Evolutionary conservation across 164 flowering plant species (phyloP).

Genomic region (Aristolochia fimbriata): DNA sequence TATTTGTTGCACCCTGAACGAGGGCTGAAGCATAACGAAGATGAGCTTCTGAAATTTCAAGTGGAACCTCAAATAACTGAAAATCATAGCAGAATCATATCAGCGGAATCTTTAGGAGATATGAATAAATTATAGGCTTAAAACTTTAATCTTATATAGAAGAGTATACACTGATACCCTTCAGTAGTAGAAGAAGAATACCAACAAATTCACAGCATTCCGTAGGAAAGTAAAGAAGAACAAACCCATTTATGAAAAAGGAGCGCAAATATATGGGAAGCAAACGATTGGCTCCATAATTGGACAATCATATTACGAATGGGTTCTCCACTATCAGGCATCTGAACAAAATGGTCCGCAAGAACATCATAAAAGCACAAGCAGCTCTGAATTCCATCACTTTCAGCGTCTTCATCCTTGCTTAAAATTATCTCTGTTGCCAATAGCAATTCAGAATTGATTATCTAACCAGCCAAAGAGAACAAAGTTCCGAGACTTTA

Average conservation of each 20-base stretch:
- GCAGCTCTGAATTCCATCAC: slow-evolving; percentile 24
- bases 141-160: too few relatives aligned
- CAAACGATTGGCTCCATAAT: slow-evolving; percentile 98
- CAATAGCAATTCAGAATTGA: slow-evolving; percentile 11
- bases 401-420: slow-evolving; percentile 40
- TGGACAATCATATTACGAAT: slow-evolving; percentile 84
- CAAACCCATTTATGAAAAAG: slow-evolving; percentile 98
- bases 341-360: slow-evolving; percentile 70
- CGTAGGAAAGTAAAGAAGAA: not conserved
- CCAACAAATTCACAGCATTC: too few relatives aligned
- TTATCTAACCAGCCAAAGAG: not conserved
- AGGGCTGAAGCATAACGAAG: slow-evolving; percentile 95
- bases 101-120: too few relatives aligned
- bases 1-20: slow-evolving; percentile 92
- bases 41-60: slow-evolving; percentile 61
- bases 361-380: slow-evolving; percentile 84
- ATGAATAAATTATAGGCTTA: too few relatives aligned
- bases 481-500: not conserved
- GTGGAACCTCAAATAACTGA: slow-evolving; percentile 89
- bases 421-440: slow-evolving; percentile 61
- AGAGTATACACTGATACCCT: too few relatives aligned
- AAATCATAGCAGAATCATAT: not conserved
- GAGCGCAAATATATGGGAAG: slow-evolving; percentile 83
- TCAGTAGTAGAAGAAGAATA: too few relatives aligned
- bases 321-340: slow-evolving; percentile 56